phyloP scores from a whole-genome alignment of 1,284 basidiomycete species.

The Sporisorium scitamineum region DNA sequence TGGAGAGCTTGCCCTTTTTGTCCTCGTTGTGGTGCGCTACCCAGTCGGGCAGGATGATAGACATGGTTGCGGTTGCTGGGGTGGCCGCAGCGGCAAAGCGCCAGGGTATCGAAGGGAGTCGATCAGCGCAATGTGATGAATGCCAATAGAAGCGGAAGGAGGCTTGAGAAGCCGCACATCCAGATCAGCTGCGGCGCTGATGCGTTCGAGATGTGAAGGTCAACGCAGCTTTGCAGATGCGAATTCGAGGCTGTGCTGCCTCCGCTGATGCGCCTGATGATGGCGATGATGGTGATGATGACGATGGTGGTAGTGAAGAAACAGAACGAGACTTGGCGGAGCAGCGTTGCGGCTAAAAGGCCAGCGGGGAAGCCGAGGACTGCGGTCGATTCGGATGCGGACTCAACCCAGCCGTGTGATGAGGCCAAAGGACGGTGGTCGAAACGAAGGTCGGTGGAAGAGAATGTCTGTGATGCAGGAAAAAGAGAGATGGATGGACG shows the following conservation, averaged over 20 bases:
- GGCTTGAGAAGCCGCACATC: not conserved
- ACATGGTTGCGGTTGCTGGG: slow-evolving; percentile 43
- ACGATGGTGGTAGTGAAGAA: not conserved
- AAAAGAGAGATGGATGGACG: not conserved
- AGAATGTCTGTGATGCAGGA: not conserved
- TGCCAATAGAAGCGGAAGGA: not conserved
- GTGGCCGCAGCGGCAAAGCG: slow-evolving; percentile 3
- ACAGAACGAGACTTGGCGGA: not conserved
- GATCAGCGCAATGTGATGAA: not conserved
- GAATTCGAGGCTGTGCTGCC: not conserved
- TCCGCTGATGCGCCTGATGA: not conserved
- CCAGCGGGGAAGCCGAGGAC: not conserved
- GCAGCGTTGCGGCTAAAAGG: not conserved
- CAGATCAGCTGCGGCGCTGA: not conserved
- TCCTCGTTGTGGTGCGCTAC: slow-evolving; percentile 64
- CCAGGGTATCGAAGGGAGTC: not conserved
- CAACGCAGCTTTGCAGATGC: too few species aligned
- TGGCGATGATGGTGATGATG: not conserved
- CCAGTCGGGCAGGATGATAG: slow-evolving; percentile 67
- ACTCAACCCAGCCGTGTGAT: not conserved
- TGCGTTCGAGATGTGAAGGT: not conserved
- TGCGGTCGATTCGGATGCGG: not conserved
- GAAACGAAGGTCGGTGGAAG: not conserved
- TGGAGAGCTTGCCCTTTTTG: slow-evolving; percentile 77
- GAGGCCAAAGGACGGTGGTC: not conserved